Conservation (phyloP, 2,329 filamentous ascomycete genomes). For the Stagonosporopsis vannaccii region DNA sequence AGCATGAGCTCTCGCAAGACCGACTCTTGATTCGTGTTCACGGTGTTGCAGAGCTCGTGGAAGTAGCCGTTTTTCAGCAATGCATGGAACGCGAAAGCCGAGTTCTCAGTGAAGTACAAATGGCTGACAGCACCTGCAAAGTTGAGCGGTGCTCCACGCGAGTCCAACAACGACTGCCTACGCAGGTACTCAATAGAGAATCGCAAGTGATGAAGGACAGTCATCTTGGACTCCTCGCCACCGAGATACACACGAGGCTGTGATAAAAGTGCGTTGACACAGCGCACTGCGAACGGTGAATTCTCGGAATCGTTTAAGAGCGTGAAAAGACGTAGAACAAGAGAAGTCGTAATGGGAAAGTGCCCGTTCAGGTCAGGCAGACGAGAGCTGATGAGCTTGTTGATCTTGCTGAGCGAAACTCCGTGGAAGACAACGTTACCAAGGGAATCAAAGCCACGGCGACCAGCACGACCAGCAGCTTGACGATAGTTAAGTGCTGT, state of each 20-base stretch:
- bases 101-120: slow-evolving; percentile 78
- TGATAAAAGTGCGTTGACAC: slow-evolving; percentile 72
- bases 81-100: slow-evolving; percentile 78
- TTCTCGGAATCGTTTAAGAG: slow-evolving; percentile 71
- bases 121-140: slow-evolving; percentile 75
- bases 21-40: slow-evolving; percentile 58
- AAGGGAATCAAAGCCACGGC: slow-evolving; percentile 80
- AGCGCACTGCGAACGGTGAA: slow-evolving; percentile 66
- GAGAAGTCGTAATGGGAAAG: slow-evolving; percentile 77
- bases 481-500: slow-evolving; percentile 80
- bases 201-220: slow-evolving; percentile 76
- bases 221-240: slow-evolving; percentile 70
- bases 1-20: slow-evolving; percentile 69
- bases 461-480: slow-evolving; percentile 77
- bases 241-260: slow-evolving; percentile 75
- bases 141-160: slow-evolving; percentile 70
- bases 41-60: slow-evolving; percentile 65
- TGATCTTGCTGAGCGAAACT: slow-evolving; percentile 66
- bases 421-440: slow-evolving; percentile 83
- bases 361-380: slow-evolving; percentile 78
- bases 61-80: slow-evolving; percentile 76
- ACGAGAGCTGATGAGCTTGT: slow-evolving; percentile 74
- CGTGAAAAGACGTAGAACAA: slow-evolving; percentile 73
- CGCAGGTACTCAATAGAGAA: slow-evolving; percentile 84
- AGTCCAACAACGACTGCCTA: slow-evolving; percentile 70